Base-by-base conservation (phyloP, 1,284 basidiomycete genomes). In the Rhizoctonia solani region DNA sequence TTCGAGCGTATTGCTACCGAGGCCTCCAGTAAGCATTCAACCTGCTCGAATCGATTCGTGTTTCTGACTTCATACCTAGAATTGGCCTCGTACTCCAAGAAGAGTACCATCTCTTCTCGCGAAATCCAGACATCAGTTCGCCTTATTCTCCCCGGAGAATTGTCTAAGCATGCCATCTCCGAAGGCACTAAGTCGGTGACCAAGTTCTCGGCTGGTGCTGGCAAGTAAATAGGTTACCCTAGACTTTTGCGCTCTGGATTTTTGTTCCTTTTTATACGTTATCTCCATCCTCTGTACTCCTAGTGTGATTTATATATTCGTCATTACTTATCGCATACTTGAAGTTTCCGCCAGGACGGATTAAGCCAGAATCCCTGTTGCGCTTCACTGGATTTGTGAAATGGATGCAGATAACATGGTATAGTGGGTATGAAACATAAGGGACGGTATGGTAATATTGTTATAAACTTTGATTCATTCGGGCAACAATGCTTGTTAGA, bases 101-200 rank as follows among this genome's bases (percentile, higher is more conserved):
- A 93, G 81, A 93, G 92, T 11, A 96, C 93, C 63, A 95, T 95
- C 80, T 94, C 93, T 66, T 94, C 92, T 54, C 90, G 93, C 69
- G 93, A 95, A 80, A 95, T 95, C 75, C 93, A 95, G 79, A 95
- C 93, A 54, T 85, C 90, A 63, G 92, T 95, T 54, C 89, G 93
- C 70, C 85, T 96, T 47, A 95, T 96, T 78, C 87, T 96, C 2
- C 93, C 93, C 73, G 90, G 90, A 79, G 91, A 92, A 78, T 83
- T 90, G 49, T 87, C 88, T 72, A 91, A 91, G 82, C 88, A 90
- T 74, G 87, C 88, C 63, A 90, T 90, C 73, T 88, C 87, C 68
- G 89, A 91, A 76, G 88, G 88, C 32, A 75, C 74, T 46, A 75
- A 75, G 71, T 75, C 73, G 25, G 73, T 75, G 42, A 73, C 74